These are phyloP conservation scores for Globisporangium paddicum DNA, from an alignment of 352 stramenopile species.

Conservation along the genomic window DNA sequence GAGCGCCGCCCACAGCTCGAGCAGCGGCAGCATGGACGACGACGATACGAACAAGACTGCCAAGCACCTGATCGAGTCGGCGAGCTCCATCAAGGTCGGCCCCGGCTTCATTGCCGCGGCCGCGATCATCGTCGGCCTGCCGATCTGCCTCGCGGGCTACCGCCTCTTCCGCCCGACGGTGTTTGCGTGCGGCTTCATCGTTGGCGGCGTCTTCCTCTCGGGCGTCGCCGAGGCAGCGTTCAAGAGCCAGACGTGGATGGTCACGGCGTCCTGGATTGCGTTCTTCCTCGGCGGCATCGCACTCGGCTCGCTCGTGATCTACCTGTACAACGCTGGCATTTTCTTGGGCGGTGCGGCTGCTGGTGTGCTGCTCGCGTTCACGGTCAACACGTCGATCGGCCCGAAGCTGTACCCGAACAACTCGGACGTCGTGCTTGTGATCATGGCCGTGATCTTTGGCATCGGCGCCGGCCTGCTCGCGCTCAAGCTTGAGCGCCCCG, in stretches of 20 bases:
- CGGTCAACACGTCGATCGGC: conserved; percentile 41
- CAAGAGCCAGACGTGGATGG: conserved; percentile 25
- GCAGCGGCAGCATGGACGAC: background rate
- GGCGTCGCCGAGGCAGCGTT: conserved; percentile 32
- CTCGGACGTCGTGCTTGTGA: conserved; percentile 39
- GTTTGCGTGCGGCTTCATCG: conserved; percentile 39
- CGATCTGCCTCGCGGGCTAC: conserved; percentile 34
- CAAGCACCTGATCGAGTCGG: conserved; percentile 22
- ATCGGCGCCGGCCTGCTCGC: conserved; percentile 33
- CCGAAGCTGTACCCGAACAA: conserved; percentile 31
- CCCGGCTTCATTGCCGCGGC: conserved; percentile 30
- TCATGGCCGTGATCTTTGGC: conserved; percentile 36
- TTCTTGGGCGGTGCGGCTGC: conserved; percentile 36
- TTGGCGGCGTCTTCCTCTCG: conserved; percentile 33
- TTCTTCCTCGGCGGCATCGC: conserved; percentile 38
- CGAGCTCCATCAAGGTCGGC: conserved; percentile 22
- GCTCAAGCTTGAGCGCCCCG: conserved; percentile 44
- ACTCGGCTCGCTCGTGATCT: conserved; percentile 25
- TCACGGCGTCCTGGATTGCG: conserved; percentile 40
- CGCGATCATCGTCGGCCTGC: conserved; percentile 23
- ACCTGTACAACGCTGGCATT: conserved; percentile 43
- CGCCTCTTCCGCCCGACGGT: conserved; percentile 30
- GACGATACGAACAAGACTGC: conserved; percentile 16
- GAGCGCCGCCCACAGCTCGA: background rate
- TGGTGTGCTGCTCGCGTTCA: conserved; percentile 40